phyloP scores from a whole-genome alignment of 2,329 filamentous ascomycete species.

The Chaetomium sp. region DNA sequence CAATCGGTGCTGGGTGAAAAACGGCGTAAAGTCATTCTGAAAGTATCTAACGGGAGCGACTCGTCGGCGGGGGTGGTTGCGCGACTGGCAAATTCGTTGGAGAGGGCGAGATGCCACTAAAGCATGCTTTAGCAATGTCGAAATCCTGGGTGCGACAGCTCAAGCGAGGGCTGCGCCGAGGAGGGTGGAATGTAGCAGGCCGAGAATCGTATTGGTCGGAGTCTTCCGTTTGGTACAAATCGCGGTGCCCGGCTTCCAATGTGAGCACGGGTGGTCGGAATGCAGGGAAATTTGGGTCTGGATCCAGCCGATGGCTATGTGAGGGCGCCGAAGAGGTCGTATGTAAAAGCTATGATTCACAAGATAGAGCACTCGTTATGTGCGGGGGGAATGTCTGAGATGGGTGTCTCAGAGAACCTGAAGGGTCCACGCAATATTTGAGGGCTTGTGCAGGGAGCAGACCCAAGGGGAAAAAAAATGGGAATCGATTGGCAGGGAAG shows the following conservation, averaged over 20 bases:
- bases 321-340: neutral
- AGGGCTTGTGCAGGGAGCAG: constrained; percentile 23
- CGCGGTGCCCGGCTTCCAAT: neutral
- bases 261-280: constrained; percentile 10
- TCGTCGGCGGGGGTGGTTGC: constrained; percentile 26
- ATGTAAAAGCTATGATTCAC: constrained; percentile 14
- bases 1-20: constrained; percentile 23
- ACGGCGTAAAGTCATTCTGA: constrained; percentile 32
- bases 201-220: neutral
- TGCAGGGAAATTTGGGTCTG: constrained; percentile 8
- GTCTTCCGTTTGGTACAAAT: constrained; percentile 1
- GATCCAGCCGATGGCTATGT: neutral
- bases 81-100: constrained; percentile 24
- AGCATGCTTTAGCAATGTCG: constrained; percentile 28
- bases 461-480: constrained; percentile 22
- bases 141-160: constrained; percentile 2
- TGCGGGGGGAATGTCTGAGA: constrained; percentile 28
- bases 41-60: constrained; percentile 19
- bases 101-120: constrained; percentile 20
- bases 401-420: constrained; percentile 19
- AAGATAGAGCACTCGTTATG: constrained; percentile 9
- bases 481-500: constrained; percentile 26
- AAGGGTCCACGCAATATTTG: constrained; percentile 30
- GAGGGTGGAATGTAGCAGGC: constrained; percentile 16
- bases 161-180: constrained; percentile 10